Base-by-base conservation (phyloP, 257 asterid genomes). In the Gynochthodes officinalis region DNA sequence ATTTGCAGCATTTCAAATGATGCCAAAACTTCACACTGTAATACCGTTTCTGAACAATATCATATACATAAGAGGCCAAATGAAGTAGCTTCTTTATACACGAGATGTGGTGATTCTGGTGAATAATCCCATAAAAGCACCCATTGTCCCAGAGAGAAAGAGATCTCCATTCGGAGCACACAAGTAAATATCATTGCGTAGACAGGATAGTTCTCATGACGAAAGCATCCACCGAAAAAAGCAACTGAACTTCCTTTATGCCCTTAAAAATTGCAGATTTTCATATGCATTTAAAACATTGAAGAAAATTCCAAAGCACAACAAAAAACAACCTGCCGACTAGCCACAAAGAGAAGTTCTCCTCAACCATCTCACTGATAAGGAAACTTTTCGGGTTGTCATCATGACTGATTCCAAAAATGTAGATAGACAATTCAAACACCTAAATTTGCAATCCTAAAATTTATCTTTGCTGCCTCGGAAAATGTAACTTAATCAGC, bases 401-500 rank as follows among this genome's bases (percentile, higher is more conserved):
- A 19, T 4, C 28, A 33, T 33, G 4, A 61, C 55, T 19, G 37
- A 67, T 30, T 30, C 21, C 19, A 21, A 10, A 54, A 30, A 3
- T 68, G 54, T 25, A 63, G 52, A 57, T 55, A 33, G 64, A 49
- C 67, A 63, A 76, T 52, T 19, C 10, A 15, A 28, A 50, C 57
- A 18, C 25, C 57, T 4, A 8, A 50, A 16, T 63, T 71, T 32
- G 55, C 61, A 53, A 62, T 48, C 62, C 67, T 64, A 52, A 32
- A 33, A 42, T 59, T 86, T 85, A 91, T 81, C 81, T 87, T 30
- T 82, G 63, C 75, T 73, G 78, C 89, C 87, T 94, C 1, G 97
- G 97, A 67, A 94, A 94, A 77, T 91, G 99, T 88, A 94, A 49
- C 89, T 89, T 91, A 82, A 94, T 64, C 81, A 94, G 67, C 81